A percentile compares a stretch with the other conserved stretches of the same genome.
These are phyloP conservation scores for Vitis hybrid DNA, from an alignment of 177 flowering plant species.

Conservation along the genomic window DNA sequence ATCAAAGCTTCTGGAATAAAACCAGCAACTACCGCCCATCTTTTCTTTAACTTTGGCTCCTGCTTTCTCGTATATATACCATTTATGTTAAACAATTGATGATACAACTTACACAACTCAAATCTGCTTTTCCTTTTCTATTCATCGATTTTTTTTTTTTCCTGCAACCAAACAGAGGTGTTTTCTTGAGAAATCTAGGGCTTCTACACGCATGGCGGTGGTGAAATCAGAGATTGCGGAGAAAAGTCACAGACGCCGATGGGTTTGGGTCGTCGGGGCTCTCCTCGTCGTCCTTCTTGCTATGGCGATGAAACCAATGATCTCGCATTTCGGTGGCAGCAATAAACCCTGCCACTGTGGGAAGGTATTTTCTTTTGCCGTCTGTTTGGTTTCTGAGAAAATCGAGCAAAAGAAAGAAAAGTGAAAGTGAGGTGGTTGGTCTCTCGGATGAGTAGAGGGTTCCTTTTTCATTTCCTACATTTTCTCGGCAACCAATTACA, in stretches of 20 bases:
- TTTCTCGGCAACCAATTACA: background rate
- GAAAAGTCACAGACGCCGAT: slow-evolving; percentile 11
- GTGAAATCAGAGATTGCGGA: background rate
- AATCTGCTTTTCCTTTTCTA: too few relatives aligned
- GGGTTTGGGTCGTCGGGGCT: slow-evolving; percentile 23
- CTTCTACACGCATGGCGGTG: too few relatives aligned
- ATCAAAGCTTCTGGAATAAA: too few relatives aligned
- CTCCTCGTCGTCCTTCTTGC: slow-evolving; percentile 21
- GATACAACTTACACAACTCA: too few relatives aligned
- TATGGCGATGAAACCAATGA: slow-evolving; percentile 11
- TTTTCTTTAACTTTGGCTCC: too few relatives aligned
- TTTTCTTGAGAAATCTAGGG: too few relatives aligned
- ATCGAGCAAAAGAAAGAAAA: background rate
- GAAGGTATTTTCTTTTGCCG: slow-evolving; percentile 12
- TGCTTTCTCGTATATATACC: too few relatives aligned
- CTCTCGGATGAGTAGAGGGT: background rate
- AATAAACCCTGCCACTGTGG: slow-evolving; percentile 23
- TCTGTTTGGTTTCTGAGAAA: slow-evolving; percentile 8
- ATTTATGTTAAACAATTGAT: too few relatives aligned
- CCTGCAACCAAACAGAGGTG: too few relatives aligned
- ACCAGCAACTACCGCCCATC: too few relatives aligned
- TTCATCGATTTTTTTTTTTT: too few relatives aligned
- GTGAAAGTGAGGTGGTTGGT: background rate
- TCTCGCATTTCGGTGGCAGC: slow-evolving; percentile 9
- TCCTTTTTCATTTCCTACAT: background rate